These are phyloP conservation scores for Aspergillus tanneri DNA, from an alignment of 2,329 filamentous ascomycete species.

Conservation along the genomic window DNA sequence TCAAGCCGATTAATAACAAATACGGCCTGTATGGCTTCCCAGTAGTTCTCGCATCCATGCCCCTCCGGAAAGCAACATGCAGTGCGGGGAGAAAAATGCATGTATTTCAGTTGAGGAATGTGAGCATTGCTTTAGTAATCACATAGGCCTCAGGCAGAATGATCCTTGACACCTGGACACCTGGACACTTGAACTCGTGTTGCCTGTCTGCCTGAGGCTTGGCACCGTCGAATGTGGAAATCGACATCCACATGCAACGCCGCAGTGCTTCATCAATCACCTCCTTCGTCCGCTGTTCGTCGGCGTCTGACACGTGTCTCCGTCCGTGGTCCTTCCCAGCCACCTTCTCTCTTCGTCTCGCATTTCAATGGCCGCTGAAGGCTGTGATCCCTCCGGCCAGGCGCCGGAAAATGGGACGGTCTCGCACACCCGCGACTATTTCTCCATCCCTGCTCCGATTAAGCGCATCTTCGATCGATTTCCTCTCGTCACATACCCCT, in stretches of 20 bases:
- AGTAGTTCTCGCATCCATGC: no score
- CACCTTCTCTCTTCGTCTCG: slow-evolving; percentile 3
- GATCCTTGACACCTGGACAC: neutral
- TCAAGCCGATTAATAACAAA: no score
- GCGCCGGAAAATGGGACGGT: slow-evolving; percentile 23
- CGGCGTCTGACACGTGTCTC: neutral
- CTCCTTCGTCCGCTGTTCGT: neutral
- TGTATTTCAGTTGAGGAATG: no score
- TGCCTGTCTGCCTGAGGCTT: slow-evolving; percentile 15
- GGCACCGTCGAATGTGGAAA: slow-evolving; percentile 9
- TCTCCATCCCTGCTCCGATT: slow-evolving; percentile 64
- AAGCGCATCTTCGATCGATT: slow-evolving; percentile 82
- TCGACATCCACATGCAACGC: slow-evolving; percentile 1
- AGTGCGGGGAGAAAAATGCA: neutral
- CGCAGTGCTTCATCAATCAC: neutral
- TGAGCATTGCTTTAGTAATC: no score
- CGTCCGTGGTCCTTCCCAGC: neutral
- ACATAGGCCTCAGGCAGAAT: neutral
- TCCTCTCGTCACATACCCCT: slow-evolving; percentile 71
- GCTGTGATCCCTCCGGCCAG: slow-evolving; percentile 24
- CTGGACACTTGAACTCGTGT: slow-evolving; percentile 1
- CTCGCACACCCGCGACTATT: slow-evolving; percentile 32
- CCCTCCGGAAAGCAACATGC: no score
- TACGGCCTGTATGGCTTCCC: no score
- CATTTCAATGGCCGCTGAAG: slow-evolving; percentile 29